phyloP scores from a whole-genome alignment of 345 rosid species.

The Rhizophora mangle region DNA sequence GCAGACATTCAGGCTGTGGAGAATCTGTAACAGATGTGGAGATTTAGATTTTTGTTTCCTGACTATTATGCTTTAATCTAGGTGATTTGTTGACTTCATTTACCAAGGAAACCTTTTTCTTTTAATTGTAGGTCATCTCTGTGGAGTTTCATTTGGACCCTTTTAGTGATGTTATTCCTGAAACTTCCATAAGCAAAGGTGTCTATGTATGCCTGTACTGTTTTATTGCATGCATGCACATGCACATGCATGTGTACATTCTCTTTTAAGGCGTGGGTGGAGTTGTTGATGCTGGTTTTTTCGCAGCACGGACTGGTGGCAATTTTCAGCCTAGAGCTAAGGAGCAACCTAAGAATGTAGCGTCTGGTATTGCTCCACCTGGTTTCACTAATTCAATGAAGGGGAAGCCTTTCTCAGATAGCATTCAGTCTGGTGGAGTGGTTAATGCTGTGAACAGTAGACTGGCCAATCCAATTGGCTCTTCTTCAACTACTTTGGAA shows the following conservation, averaged over 20 bases:
- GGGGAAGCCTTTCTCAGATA: conserved; percentile 10
- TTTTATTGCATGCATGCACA: background rate
- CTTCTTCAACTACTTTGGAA: conserved; percentile 13
- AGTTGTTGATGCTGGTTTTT: background rate
- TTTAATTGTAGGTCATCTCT: background rate
- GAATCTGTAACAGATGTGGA: too few species aligned
- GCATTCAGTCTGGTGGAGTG: background rate
- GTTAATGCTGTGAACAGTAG: conserved; percentile 5
- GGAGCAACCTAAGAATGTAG: conserved; percentile 10
- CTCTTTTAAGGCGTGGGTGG: background rate
- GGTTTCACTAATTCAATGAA: background rate
- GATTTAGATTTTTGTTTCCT: too few species aligned
- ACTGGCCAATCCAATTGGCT: background rate
- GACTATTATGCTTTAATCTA: too few species aligned
- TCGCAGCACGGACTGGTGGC: conserved; percentile 20
- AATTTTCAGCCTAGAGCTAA: conserved; percentile 27
- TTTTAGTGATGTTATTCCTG: conserved; percentile 29
- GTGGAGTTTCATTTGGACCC: conserved; percentile 24
- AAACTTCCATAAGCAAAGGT: conserved; percentile 33
- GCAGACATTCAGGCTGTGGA: too few species aligned
- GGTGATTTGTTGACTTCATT: background rate
- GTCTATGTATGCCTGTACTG: background rate
- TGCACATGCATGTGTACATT: background rate
- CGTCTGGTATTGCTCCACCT: conserved; percentile 10
- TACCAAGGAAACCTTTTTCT: background rate